Evolutionary conservation across 148 eudicot genomes (phyloP), one percentile per base, ranked within the genome.

Genomic region (Polygonum aviculare): DNA sequence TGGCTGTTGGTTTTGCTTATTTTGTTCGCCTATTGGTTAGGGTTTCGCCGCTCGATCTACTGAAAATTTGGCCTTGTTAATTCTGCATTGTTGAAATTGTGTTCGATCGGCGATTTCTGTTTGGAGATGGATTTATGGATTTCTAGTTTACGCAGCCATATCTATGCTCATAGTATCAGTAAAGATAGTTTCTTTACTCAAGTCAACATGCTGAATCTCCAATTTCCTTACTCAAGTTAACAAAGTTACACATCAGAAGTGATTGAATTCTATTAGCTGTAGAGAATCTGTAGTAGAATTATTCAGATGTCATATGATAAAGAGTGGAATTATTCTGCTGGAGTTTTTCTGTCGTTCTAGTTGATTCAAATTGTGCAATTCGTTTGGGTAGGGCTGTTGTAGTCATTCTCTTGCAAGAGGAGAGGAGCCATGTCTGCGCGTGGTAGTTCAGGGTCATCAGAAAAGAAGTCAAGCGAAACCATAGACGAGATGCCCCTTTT

Each of bases 361-460:
- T 67, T 67, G 10, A 35, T 67, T 36, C 21, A 38, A 15, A 15
- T 35, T 12, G 19, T 67, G 72, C 44, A 36, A 36, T 67, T 33
- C 45, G 45, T 67, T 35, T 57, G 21, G 63, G 22, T 57, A 21
- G 63, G 31, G 5, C 63, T 22, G 2, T 57, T 57, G 8, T 22
- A 22, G 33, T 57, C 33, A 57, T 21, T 9, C 14, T 15, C 40
- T 14, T 16, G 44, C 72, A 36, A 72, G 54, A 19, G 51, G 75
- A 80, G 78, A 19, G 51, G 75, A 80, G 78, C 11, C 72, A 94
- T 91, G 98, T 91, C 97, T 52, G 90, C 82, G 54, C 87, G 71
- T 36, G 86, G 83, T 80, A 86, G 81, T 81, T 85, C 91, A 26
- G 77, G 86, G 76, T 76, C 78, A 22, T 82, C 89, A 26, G 84